Evolutionary conservation across 345 rosid species (phyloP).

Genomic region (Populus nigra): DNA sequence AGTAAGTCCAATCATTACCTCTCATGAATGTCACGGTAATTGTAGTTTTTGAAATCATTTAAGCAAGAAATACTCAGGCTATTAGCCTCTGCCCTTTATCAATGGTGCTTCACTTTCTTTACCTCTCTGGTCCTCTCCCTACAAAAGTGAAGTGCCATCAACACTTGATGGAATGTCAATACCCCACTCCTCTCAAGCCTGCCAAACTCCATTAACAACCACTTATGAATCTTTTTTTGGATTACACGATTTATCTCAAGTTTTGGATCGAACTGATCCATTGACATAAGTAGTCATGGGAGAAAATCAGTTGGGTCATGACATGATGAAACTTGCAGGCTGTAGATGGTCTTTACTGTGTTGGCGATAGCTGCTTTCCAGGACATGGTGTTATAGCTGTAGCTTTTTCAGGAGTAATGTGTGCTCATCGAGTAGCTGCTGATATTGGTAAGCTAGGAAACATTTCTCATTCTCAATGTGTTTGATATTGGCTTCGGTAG

Average conservation of each 20-base stretch:
- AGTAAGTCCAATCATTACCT: constrained; percentile 35
- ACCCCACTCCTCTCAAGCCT: background rate
- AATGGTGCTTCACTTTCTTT: background rate
- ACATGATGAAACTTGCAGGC: constrained; percentile 47
- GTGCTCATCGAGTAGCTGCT: constrained; percentile 97
- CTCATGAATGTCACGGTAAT: background rate
- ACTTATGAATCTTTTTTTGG: no score
- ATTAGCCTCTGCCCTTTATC: background rate
- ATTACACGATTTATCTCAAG: no score
- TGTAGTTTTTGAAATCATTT: background rate
- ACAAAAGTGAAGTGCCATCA: background rate
- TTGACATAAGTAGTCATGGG: no score
- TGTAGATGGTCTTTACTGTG: constrained; percentile 76
- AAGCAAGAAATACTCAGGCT: background rate
- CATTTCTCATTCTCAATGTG: background rate
- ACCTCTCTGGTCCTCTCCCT: background rate
- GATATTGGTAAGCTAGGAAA: constrained; percentile 62
- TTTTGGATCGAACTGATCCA: no score
- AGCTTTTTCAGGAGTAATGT: constrained; percentile 94
- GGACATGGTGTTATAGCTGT: constrained; percentile 98
- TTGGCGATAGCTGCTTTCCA: constrained; percentile 98
- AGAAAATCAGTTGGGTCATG: constrained; percentile 2
- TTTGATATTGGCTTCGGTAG: background rate
- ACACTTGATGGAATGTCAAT: background rate
- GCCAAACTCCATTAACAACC: background rate